phyloP scores from a whole-genome alignment of 768 basidiomycete genomes.

The Leucocoprinus sp. region DNA sequence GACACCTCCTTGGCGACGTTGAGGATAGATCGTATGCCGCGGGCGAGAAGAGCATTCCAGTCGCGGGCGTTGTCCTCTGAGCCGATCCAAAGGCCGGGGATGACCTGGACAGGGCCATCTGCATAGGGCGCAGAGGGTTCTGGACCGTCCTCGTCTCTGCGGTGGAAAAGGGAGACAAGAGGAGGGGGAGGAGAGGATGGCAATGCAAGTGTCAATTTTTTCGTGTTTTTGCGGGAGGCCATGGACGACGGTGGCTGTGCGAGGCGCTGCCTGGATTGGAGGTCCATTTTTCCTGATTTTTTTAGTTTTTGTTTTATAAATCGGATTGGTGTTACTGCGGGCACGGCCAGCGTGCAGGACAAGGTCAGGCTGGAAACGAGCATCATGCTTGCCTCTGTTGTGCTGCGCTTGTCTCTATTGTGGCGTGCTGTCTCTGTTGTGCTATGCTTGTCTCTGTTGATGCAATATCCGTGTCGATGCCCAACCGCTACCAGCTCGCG shows the following conservation, averaged over 20 bases:
- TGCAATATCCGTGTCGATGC: no score
- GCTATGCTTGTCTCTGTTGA: neutral
- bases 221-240: constrained; percentile 56
- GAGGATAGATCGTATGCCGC: constrained; percentile 72
- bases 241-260: constrained; percentile 25
- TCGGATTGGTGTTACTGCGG: no score
- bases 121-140: constrained; percentile 62
- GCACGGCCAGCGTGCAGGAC: constrained; percentile 37
- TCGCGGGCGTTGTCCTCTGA: constrained; percentile 89
- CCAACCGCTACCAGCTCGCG: constrained; percentile 45
- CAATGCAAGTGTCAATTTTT: constrained; percentile 68
- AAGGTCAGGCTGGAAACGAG: neutral
- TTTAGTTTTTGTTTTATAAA: no score
- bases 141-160: constrained; percentile 53
- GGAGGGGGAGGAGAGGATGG: constrained; percentile 53
- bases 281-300: constrained; percentile 20
- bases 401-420: neutral
- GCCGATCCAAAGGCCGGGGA: constrained; percentile 85
- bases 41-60: constrained; percentile 60
- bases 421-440: neutral
- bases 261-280: constrained; percentile 42
- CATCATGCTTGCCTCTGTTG: neutral
- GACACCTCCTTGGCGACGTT: constrained; percentile 92
- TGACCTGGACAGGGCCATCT: constrained; percentile 75
- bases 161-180: constrained; percentile 48